These are phyloP conservation scores for Mortierella sp. DNA, from an alignment of 371 early-diverging fungal genomes.

Conservation along the genomic window DNA sequence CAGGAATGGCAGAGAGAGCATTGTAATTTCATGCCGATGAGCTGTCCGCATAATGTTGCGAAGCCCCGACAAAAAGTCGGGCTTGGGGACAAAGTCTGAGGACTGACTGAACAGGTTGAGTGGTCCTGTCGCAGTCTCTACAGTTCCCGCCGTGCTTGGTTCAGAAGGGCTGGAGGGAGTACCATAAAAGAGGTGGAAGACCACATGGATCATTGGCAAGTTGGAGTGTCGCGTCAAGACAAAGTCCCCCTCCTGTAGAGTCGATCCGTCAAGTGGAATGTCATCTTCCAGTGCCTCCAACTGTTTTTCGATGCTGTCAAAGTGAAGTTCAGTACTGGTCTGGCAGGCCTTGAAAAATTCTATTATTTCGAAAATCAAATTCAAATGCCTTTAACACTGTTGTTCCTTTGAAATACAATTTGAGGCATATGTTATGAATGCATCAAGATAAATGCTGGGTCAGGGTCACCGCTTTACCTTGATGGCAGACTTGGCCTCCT, in stretches of 20 bases:
- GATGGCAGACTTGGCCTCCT: conserved; percentile 74
- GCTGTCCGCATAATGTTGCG: conserved; percentile 76
- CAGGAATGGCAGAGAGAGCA: conserved; percentile 76
- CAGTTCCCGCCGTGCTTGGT: background rate
- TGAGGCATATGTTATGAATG: too few species aligned
- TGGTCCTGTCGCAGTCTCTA: conserved; percentile 15
- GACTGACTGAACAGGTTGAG: conserved; percentile 28
- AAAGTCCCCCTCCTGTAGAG: conserved; percentile 70
- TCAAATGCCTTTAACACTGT: too few species aligned
- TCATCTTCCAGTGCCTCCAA: conserved; percentile 68
- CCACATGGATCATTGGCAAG: conserved; percentile 78
- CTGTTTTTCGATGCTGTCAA: conserved; percentile 79
- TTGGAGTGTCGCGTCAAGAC: conserved; percentile 87
- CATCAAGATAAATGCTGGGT: background rate
- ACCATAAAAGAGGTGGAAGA: conserved; percentile 74
- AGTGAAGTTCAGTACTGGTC: conserved; percentile 85
- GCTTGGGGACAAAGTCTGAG: conserved; percentile 29
- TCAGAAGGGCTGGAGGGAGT: background rate
- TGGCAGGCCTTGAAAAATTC: conserved; percentile 78
- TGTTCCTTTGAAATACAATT: background rate
- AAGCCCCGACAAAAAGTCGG: conserved; percentile 70
- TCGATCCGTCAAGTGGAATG: conserved; percentile 61
- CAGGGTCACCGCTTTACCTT: conserved; percentile 58
- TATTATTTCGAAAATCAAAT: conserved; percentile 14
- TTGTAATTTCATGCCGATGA: conserved; percentile 77